Evolutionary conservation across 2,329 filamentous ascomycete species (phyloP).

Genomic region (Fusarium pseudonygamai): DNA sequence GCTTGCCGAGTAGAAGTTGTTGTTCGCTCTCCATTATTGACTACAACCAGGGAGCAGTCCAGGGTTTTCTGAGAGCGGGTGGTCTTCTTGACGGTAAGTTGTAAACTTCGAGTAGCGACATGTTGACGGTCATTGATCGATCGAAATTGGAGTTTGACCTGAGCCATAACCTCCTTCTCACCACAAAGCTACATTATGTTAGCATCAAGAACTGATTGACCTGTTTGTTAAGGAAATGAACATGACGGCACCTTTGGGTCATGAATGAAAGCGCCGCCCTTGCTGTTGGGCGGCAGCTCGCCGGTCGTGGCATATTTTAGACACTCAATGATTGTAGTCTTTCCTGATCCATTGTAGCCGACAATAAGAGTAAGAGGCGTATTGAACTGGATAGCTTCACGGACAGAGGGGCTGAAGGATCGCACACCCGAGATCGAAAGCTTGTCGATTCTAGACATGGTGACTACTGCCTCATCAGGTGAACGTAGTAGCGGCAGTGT

Average conservation of each 20-base stretch:
- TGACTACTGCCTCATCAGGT: conserved; percentile 34
- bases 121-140: conserved; percentile 81
- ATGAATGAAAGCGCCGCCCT: conserved; percentile 92
- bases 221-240: background rate
- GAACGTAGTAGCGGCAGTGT: background rate
- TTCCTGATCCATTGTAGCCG: conserved; percentile 95
- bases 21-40: conserved; percentile 81
- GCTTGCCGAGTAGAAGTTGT: conserved; percentile 82
- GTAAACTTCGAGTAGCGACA: conserved; percentile 84
- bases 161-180: conserved; percentile 88
- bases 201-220: background rate
- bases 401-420: conserved; percentile 81
- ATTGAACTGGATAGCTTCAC: conserved; percentile 86
- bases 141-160: conserved; percentile 89
- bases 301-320: conserved; percentile 98
- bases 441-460: conserved; percentile 86
- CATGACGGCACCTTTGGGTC: conserved; percentile 79
- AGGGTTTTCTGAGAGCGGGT: conserved; percentile 82
- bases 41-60: conserved; percentile 79
- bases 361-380: conserved; percentile 95
- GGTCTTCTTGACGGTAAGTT: conserved; percentile 86
- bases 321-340: conserved; percentile 98
- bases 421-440: conserved; percentile 84
- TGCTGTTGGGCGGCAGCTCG: conserved; percentile 90
- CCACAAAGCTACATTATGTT: conserved; percentile 67